phyloP scores from a whole-genome alignment of 1,284 basidiomycete species.

The Chondrostereum purpureum region DNA sequence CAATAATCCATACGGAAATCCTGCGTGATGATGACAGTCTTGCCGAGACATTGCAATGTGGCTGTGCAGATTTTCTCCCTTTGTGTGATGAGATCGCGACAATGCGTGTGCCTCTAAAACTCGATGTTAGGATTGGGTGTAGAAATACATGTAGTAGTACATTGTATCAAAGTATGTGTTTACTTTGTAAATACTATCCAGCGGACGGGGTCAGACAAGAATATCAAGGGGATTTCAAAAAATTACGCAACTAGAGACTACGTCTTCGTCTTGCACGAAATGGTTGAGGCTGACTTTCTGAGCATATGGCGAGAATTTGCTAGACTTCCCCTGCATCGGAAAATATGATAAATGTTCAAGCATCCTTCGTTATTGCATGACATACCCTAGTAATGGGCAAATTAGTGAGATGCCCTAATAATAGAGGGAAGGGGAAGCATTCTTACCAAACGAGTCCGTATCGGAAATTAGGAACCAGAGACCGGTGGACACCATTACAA shows the following conservation, averaged over 20 bases:
- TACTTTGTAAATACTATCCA: constrained; percentile 33
- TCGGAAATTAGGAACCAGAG: constrained; percentile 84
- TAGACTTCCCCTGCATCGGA: constrained; percentile 68
- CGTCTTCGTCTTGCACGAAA: constrained; percentile 89
- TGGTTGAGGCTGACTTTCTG: constrained; percentile 91
- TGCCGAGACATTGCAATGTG: too few species aligned
- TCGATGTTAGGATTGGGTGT: neutral
- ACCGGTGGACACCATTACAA: constrained; percentile 88
- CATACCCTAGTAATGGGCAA: constrained; percentile 2
- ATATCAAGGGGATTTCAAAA: neutral
- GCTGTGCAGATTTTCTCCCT: too few species aligned
- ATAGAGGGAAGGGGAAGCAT: constrained; percentile 11
- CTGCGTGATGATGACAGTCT: too few species aligned
- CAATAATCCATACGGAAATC: too few species aligned
- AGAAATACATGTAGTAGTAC: neutral
- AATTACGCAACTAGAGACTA: constrained; percentile 66
- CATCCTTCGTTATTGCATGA: too few species aligned
- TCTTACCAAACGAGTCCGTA: constrained; percentile 88
- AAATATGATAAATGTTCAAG: too few species aligned
- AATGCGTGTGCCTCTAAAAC: too few species aligned
- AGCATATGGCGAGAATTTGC: constrained; percentile 86
- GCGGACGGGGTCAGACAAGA: too few species aligned
- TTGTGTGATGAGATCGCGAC: too few species aligned
- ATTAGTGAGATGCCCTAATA: neutral
- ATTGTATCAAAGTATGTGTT: constrained; percentile 5